Conservation (phyloP, 129 eudicot genomes). For the Pseudognaphalium luteoalbum region DNA sequence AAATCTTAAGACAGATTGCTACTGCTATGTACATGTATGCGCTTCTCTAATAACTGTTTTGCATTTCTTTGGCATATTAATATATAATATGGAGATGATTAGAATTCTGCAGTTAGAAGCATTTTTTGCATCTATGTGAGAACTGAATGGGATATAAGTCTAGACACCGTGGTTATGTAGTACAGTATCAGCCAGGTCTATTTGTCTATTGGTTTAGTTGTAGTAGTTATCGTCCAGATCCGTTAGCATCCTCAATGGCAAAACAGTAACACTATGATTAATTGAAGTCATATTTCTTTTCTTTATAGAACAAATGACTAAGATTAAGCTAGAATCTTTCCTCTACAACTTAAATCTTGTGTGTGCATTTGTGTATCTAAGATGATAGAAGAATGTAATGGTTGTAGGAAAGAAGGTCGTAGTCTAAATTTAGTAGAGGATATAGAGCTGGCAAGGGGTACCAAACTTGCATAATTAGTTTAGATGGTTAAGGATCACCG, state of each 20-base stretch:
- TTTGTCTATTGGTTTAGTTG: no score
- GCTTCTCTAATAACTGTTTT: no score
- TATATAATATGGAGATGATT: no score
- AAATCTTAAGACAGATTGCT: no score
- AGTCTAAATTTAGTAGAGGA: not conserved
- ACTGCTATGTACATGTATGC: no score
- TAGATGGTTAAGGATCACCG: not conserved
- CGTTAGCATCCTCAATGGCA: not conserved
- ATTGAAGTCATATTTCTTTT: not conserved
- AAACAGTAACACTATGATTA: not conserved
- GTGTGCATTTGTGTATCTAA: not conserved
- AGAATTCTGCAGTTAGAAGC: no score
- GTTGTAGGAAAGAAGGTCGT: not conserved
- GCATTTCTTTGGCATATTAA: no score
- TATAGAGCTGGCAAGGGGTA: not conserved
- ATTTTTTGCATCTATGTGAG: no score
- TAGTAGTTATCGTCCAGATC: no score
- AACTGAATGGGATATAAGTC: no score
- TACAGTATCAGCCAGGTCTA: no score
- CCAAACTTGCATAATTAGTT: not conserved
- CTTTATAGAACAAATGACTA: not conserved
- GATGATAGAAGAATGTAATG: not conserved
- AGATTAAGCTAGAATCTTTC: not conserved
- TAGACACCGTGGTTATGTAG: no score
- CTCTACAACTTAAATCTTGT: not conserved